Evolutionary conservation across 495 filamentous ascomycete genomes (phyloP), one percentile per base, ranked within the genome.

Genomic region (Penicillium cinerascens): DNA sequence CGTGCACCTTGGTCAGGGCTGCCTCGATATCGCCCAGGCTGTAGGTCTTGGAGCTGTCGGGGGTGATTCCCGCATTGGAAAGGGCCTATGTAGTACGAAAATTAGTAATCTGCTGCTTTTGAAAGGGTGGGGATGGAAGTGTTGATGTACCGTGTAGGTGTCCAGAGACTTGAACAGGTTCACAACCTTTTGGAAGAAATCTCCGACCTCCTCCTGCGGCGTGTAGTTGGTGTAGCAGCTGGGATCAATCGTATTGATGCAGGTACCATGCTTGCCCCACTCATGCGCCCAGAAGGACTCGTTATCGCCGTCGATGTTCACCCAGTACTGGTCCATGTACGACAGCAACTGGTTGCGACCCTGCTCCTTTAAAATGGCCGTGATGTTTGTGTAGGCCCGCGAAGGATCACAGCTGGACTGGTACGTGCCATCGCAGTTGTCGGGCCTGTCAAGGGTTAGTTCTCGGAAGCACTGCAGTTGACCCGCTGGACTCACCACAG

Each of bases 241-340:
- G 0, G 89, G 82, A 0, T 84, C 73, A 27, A 95, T 80, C 10
- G 78, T 81, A 64, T 78, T 81, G 50, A 81, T 73, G 54, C 78
- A 81, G 40, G 78, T 81, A 57, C 88, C 74, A 59, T 95, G 90
- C 68, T 90, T 92, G 66, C 75, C 78, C 85, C 85, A 95, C 60
- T 92, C 88, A 61, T 92, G 88, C 59, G 82, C 71, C 89, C 88
- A 92, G 61, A 92, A 82, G 16, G 66, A 64, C 55, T 86, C 81
- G 49, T 85, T 81, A 37, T 80, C 68, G n/a, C 86, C 81, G 44
- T 73, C 26, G 42, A 79, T 67, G 62, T 75, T 70, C 44, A 78
- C 76, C 89, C 88, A 92, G 72, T 88, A 91, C 11, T 75, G 75
- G 26, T 85, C 65, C 88, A 92, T 91, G 60, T 84, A 86, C 5